A percentile compares a stretch with the other conserved stretches of the same genome.
phyloP scores from a whole-genome alignment of 2,329 filamentous ascomycete species.

The Colletotrichum somersetense region DNA sequence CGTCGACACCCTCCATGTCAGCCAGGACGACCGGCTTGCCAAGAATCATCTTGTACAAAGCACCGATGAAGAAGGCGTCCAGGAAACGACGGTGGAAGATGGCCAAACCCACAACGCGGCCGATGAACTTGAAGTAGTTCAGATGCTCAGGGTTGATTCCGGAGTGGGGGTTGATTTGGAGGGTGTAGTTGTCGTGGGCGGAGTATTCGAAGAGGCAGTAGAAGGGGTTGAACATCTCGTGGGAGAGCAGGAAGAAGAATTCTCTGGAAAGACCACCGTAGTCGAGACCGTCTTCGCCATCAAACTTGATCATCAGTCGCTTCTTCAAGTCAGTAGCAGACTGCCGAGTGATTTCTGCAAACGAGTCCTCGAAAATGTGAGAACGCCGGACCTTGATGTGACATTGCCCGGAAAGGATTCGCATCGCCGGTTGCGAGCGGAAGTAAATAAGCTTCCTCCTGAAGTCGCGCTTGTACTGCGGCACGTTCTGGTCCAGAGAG shows the following conservation, averaged over 20 bases:
- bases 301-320: slow-evolving; percentile 99
- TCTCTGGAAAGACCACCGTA: slow-evolving; percentile 98
- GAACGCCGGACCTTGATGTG: slow-evolving; percentile 97
- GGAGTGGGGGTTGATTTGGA: slow-evolving; percentile 99
- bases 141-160: slow-evolving; percentile 99
- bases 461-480: slow-evolving; percentile 99
- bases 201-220: slow-evolving; percentile 99
- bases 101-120: slow-evolving; percentile 93
- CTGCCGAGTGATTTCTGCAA: slow-evolving; percentile 97
- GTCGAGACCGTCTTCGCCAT: slow-evolving; percentile 96
- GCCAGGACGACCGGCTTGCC: slow-evolving; percentile 91
- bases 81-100: slow-evolving; percentile 99
- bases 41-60: slow-evolving; percentile 99
- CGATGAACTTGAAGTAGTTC: slow-evolving; percentile 99
- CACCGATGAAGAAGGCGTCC: slow-evolving; percentile 98
- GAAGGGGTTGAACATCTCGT: slow-evolving; percentile 99
- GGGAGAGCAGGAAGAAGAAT: slow-evolving; percentile 98
- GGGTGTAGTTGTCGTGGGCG: slow-evolving; percentile 99
- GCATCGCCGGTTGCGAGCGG: slow-evolving; percentile 95
- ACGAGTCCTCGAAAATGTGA: slow-evolving; percentile 99
- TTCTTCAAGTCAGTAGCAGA: slow-evolving; percentile 97
- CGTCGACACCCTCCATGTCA: slow-evolving; percentile 99
- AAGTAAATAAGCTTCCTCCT: slow-evolving; percentile 98
- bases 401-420: slow-evolving; percentile 95
- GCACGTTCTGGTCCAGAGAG: slow-evolving; percentile 96